Evolutionary conservation across 306 rosid genomes (phyloP).

Genomic region (Cicer bijugum): DNA sequence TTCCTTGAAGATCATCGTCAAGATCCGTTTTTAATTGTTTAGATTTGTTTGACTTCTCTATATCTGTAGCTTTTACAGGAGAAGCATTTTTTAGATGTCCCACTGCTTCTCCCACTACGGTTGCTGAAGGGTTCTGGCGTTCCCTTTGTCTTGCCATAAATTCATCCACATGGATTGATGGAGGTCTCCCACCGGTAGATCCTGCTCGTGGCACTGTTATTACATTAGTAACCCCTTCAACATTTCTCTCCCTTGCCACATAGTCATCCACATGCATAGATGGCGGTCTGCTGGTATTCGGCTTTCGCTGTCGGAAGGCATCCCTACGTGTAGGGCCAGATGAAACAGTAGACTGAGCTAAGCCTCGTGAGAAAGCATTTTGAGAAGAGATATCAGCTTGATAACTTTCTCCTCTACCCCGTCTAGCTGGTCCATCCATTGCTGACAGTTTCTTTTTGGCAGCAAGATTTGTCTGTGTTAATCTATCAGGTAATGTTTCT

Average conservation of each 20-base stretch:
- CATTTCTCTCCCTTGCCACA: slow-evolving; percentile 93
- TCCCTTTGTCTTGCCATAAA: slow-evolving; percentile 99
- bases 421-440: slow-evolving; percentile 75
- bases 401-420: slow-evolving; percentile 82
- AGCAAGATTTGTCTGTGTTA: slow-evolving; percentile 60
- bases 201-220: slow-evolving; percentile 84
- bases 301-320: slow-evolving; percentile 95
- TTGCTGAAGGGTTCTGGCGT: slow-evolving; percentile 79
- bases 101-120: slow-evolving; percentile 73
- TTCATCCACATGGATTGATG: slow-evolving; percentile 98
- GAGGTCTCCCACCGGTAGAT: slow-evolving; percentile 94
- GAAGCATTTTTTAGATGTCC: slow-evolving; percentile 65
- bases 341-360: slow-evolving; percentile 61
- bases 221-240: slow-evolving; percentile 76
- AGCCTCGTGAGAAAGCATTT: slow-evolving; percentile 71
- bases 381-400: slow-evolving; percentile 66
- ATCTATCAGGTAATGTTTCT: slow-evolving; percentile 86
- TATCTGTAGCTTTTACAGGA: slow-evolving; percentile 55
- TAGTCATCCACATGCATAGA: slow-evolving; percentile 99
- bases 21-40: slow-evolving; percentile 81
- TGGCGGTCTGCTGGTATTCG: slow-evolving; percentile 98
- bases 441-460: slow-evolving; percentile 70
- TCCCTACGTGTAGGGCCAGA: slow-evolving; percentile 95
- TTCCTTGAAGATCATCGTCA: slow-evolving; percentile 95
- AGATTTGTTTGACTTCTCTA: slow-evolving; percentile 76